These are phyloP conservation scores for Neoconidiobolus thromboides DNA, from an alignment of 371 early-diverging fungal genomes.

Conservation along the genomic window DNA sequence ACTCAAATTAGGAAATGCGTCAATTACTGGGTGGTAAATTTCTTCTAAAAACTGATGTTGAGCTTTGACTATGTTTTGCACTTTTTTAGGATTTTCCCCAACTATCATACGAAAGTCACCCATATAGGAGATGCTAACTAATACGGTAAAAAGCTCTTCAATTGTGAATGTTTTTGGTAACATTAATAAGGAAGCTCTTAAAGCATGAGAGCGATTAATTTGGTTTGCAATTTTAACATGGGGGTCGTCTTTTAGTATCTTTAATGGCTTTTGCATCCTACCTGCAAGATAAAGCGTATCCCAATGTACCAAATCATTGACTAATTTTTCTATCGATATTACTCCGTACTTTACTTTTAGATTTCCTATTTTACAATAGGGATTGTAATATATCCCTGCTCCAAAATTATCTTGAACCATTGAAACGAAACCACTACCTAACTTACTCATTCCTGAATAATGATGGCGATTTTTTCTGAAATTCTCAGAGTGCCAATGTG, in stretches of 20 bases:
- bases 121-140: conserved; percentile 70
- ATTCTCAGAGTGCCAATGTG: conserved; percentile 92
- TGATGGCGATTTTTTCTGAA: conserved; percentile 73
- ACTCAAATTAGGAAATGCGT: conserved; percentile 54
- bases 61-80: conserved; percentile 71
- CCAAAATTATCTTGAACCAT: conserved; percentile 66
- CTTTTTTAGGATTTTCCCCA: conserved; percentile 90
- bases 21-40: conserved; percentile 58
- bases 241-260: conserved; percentile 71
- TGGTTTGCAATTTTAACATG: conserved; percentile 68
- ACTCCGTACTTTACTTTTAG: conserved; percentile 90
- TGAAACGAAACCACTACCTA: conserved; percentile 54
- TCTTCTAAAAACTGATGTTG: conserved; percentile 60
- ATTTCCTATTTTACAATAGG: conserved; percentile 35
- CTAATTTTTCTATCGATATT: conserved; percentile 65
- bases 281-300: conserved; percentile 88
- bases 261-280: conserved; percentile 91
- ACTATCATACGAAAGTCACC: conserved; percentile 86
- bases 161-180: conserved; percentile 67
- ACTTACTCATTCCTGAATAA: conserved; percentile 52
- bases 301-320: conserved; percentile 82
- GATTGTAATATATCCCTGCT: conserved; percentile 87
- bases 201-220: conserved; percentile 68
- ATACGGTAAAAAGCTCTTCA: conserved; percentile 59
- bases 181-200: conserved; percentile 63